Evolutionary conservation across 1,284 basidiomycete genomes (phyloP), one percentile per base, ranked within the genome.

Genomic region (Peniophora sp.): DNA sequence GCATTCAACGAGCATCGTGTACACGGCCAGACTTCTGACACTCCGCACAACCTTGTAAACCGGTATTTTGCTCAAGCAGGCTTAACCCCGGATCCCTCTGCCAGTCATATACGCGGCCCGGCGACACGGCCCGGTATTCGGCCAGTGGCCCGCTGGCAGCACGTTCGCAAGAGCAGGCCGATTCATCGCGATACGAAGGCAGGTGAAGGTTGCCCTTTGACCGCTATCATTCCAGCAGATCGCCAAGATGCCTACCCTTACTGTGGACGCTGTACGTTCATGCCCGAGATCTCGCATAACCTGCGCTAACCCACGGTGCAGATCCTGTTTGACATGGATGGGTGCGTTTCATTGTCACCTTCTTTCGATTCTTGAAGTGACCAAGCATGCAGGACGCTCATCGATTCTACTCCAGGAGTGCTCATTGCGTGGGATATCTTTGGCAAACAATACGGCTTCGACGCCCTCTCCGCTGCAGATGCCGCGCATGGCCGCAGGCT

Each of bases 241-340:
- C n/a, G 8, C 23, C 27, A 55, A 50, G 24, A 69, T 67, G 65
- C 54, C 61, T 38, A 64, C 62, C 19, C 61, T 78, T 51, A 60
- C 62, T 49, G 75, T 77, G n/a, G 74, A 78, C 63, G 76, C 75
- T 50, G 77, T 78, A 57, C 56, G 75, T 69, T 41, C 38, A 41
- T 8, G 5, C 38, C 16, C 27, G 27, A 12, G 38, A 8, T 8
- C 16, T 41, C 8, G 38, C 19, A 17, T 41, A 8, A 20, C 16
- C 19, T 20, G 8, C 38, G 38, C 38, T 41, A 41, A 41, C 8
- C 19, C 19, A 52, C 22, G 55, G 55, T 16, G 16, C 56, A 73
- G 82, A 73, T 85, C 56, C 69, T 85, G 41, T 85, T 85, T 59
- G 83, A 85, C 64, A 78, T 85, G 73, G 83, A 85, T 60, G 83